Base-by-base conservation (phyloP, 169 alveolate species). In the Plasmodium vinckei region DNA sequence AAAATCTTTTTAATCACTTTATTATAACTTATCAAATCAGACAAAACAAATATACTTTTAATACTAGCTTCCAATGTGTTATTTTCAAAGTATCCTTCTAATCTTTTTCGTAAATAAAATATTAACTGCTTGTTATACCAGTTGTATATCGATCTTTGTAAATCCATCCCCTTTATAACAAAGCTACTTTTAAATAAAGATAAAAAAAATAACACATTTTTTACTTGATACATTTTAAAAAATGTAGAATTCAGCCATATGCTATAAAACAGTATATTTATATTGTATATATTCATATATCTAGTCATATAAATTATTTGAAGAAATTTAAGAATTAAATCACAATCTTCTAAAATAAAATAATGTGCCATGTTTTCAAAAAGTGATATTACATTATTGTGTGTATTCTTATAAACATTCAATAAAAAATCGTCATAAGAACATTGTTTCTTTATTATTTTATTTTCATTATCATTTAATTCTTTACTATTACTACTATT, bases 301-400 rank as follows among this genome's bases (percentile, higher is more conserved):
- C 71, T 53, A 19, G 90, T 82, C 54, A 68, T n/a, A 51, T 82
- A 56, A 17, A 82, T 61, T 17, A 71, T 56, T 67, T 82, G 77
- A 12, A 82, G 59, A 39, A 67, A 82, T 53, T 82, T 82, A 19
- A 82, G 72, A 47, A 82, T 67, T 19, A 13, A 13, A 67, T 82
- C 90, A 82, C 90, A 82, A 60, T 82, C 82, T n/a, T 71, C 12
- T 59, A 82, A 10, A 70, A 82, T 67, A 60, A 82, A 82, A 33
- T 33, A 82, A 82, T 67, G 71, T 13, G 72, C 15, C 70, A 53
- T 82, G 42, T 42, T 82, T 82, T 82, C 54, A 49, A 82, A 67
- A 21, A 82, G 39, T 17, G 15, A 47, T 23, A 67, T 67, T 15
- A 82, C 51, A 67, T 56, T 47, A 39, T 13, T 44, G 60, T 54